Evolutionary conservation across 148 eudicot genomes (phyloP).

Genomic region (Amaranthus palmeri): DNA sequence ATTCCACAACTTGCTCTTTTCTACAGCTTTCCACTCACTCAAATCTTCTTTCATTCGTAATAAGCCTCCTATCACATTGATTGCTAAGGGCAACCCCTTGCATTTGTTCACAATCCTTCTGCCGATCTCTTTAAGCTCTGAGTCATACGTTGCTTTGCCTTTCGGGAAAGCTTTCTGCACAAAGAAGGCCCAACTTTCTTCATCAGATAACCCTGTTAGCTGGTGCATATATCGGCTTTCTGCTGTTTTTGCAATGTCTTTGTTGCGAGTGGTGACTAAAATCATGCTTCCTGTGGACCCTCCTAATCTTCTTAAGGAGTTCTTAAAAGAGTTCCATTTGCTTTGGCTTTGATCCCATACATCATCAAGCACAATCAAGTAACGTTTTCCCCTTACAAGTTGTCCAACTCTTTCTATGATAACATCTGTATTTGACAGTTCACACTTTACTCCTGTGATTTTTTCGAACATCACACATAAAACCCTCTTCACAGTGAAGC

Average conservation of each 20-base stretch:
- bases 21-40: conserved; percentile 16
- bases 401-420: conserved; percentile 14
- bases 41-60: conserved; percentile 15
- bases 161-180: conserved; percentile 21
- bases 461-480: conserved; percentile 13
- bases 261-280: conserved; percentile 22
- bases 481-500: conserved; percentile 14
- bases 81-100: conserved; percentile 25
- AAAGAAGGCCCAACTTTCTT: conserved; percentile 23
- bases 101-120: conserved; percentile 25
- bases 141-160: conserved; percentile 10
- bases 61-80: conserved; percentile 19
- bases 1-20: conserved; percentile 19
- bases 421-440: conserved; percentile 17
- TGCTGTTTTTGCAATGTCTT: conserved; percentile 6
- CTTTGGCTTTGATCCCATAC: conserved; percentile 14
- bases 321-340: conserved; percentile 19
- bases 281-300: conserved; percentile 16
- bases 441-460: conserved; percentile 16
- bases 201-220: conserved; percentile 13
- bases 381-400: conserved; percentile 11
- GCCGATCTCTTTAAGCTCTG: conserved; percentile 8
- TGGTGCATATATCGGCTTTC: conserved; percentile 12
- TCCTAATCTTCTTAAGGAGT: conserved; percentile 20
- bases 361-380: conserved; percentile 23